phyloP scores from a whole-genome alignment of 2,329 filamentous ascomycete species.

The Aspergillus bombycis region DNA sequence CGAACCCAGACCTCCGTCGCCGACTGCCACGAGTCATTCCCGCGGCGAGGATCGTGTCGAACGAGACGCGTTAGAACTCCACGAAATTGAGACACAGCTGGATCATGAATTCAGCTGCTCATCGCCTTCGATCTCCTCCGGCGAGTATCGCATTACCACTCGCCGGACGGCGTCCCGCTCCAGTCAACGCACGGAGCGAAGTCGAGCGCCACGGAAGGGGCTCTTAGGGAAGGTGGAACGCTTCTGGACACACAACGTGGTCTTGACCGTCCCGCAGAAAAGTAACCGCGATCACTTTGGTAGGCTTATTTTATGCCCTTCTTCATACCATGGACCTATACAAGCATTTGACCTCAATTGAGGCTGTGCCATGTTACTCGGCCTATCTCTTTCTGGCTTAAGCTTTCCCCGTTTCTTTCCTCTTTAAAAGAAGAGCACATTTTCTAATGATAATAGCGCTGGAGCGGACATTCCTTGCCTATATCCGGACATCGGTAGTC shows the following conservation, averaged over 20 bases:
- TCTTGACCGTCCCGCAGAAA: slow-evolving; percentile 42
- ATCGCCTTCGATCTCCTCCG: slow-evolving; percentile 35
- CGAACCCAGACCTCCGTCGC: neutral
- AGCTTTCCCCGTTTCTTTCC: neutral
- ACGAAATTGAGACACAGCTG: slow-evolving; percentile 33
- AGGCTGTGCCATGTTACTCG: neutral
- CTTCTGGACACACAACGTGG: slow-evolving; percentile 73
- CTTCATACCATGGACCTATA: neutral
- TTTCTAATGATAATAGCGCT: slow-evolving; percentile 57
- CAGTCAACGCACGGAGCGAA: slow-evolving; percentile 15
- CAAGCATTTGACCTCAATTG: neutral
- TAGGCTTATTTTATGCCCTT: slow-evolving; percentile 23
- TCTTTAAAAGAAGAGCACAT: neutral
- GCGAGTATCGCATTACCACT: slow-evolving; percentile 33
- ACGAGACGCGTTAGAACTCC: slow-evolving; percentile 32
- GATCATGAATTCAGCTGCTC: slow-evolving; percentile 30
- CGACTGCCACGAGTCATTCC: neutral
- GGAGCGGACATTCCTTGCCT: slow-evolving; percentile 74
- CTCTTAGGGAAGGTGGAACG: slow-evolving; percentile 68
- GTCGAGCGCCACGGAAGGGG: slow-evolving; percentile 43
- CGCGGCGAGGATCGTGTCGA: slow-evolving; percentile 9
- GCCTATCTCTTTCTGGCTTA: neutral
- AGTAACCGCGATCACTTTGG: slow-evolving; percentile 48
- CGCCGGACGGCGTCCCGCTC: slow-evolving; percentile 28
- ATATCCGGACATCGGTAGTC: slow-evolving; percentile 70